Evolutionary conservation across 139 green algal genomes (phyloP), one percentile per base, ranked within the genome.

Genomic region (Tetraselmis striata): DNA sequence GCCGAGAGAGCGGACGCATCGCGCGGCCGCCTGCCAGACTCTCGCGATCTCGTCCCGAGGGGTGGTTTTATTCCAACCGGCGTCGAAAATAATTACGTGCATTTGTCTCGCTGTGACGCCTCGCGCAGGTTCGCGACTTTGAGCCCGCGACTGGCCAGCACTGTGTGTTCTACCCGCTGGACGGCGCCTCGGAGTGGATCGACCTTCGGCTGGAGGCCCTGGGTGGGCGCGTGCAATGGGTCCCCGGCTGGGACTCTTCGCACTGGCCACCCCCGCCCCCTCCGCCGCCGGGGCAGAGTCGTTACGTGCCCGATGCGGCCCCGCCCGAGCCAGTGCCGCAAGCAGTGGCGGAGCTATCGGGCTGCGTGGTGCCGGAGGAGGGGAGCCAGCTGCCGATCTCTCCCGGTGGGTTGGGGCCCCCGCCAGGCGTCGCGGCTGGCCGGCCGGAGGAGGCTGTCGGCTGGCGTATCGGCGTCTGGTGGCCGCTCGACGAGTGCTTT

Each of bases 141-240:
- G 81, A 91, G 30, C 27, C 82, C 0, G 77, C 5, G 0, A 89
- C 23, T 2, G 58, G 80, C 1, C 80, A 77, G 32, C 90, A 94
- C 85, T 80, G 78, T 2, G 80, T 96, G 45, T 91, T 82, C 84
- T 96, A 96, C 85, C 82, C 89, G 28, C 28, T 86, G 27, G 92
- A 96, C 75, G 87, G 90, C 23, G 77, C 90, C 67, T 79, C 31
- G 1, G 83, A 87, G 80, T 84, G 76, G 83, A 81, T 87, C 28
- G 78, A 84, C 75, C 81, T 84, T 28, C 77, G 45, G 77, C 67
- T 92, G 1, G 92, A 94, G 85, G 78, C 88, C 30, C 25, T 29
- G 29, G 45, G 76, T 28, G 85, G 85, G 23, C 79, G 91, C 1
- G 78, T 95, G 83, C 86, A 91, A 85, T 91, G 89, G 87, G 86